Evolutionary conservation across 2,329 filamentous ascomycete species (phyloP), one percentile per base, ranked within the genome.

Genomic region (Aquanectria penicillioides): DNA sequence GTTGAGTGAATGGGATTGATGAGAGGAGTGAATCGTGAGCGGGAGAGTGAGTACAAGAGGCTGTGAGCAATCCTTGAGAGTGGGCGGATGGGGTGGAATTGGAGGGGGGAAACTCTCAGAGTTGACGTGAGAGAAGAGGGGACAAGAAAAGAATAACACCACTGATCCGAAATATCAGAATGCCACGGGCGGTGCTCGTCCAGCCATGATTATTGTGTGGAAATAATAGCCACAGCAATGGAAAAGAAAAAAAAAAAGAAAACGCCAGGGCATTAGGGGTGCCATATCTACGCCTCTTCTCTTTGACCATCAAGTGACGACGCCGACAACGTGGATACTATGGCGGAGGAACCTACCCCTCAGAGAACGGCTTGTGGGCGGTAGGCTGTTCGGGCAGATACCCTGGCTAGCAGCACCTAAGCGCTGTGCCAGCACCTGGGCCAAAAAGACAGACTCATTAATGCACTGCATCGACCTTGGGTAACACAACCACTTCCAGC

Each of bases 401-500:
- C 36, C 25, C 17, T 10, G 10, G 5, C 31, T 15, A 13, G 6
- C 25, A 26, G 20, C 34, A 18, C 33, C 18, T 50, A 13, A 15
- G 18, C 34, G 33, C 7, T 37, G 33, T 25, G 31, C 25, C 29
- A 48, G 29, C 40, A 28, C 20, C 43, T 36, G 22, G 52, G 47
- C 37, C 38, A 36, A 13, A 26, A 7, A 22, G 33, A 51, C 50
- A 38, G 55, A 36, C 57, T 41, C 23, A 48, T 33, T 25, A 61
- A 50, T 46, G 44, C 53, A 61, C 17, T 37, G 29, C 55, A 48
- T 47, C n/a, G n/a, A 28, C 36, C 41, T 48, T 40, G 18, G 26
- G 37, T 63, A 41, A 15, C 26, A 63, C 51, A 55, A 17, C 64
- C 56, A 33, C 44, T 65, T 68, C 58, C 28, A 68, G 65, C 59